These are phyloP conservation scores for Rhexocercosporidium sp. DNA, from an alignment of 2,329 filamentous ascomycete species.

Conservation along the genomic window DNA sequence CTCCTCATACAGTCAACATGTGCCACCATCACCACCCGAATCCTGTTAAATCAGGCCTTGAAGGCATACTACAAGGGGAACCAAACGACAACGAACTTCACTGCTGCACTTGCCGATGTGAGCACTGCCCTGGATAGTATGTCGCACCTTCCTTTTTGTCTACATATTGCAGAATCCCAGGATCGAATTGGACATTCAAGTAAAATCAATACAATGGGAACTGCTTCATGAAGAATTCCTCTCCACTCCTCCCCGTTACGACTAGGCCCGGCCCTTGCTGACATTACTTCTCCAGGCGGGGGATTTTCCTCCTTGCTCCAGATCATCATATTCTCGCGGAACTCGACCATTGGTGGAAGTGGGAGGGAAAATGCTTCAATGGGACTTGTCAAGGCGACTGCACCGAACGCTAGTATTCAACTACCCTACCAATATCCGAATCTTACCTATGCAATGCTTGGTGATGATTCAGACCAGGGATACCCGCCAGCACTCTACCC, in stretches of 20 bases:
- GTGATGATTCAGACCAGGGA: constrained; percentile 64
- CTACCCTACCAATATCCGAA: constrained; percentile 66
- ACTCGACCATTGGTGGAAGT: constrained; percentile 57
- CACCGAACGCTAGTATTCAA: constrained; percentile 54
- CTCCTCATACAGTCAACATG: constrained; percentile 79
- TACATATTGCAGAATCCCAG: not conserved
- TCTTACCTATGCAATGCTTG: constrained; percentile 61
- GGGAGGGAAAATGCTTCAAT: constrained; percentile 6
- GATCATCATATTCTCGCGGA: constrained; percentile 73
- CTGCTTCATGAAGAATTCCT: not conserved
- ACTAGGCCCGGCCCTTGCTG: not conserved
- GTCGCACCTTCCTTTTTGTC: not conserved
- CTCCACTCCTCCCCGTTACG: not conserved
- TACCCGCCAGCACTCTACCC: constrained; percentile 78
- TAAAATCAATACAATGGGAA: not conserved
- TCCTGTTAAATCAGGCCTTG: constrained; percentile 62
- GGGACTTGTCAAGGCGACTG: constrained; percentile 70
- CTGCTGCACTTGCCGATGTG: constrained; percentile 65
- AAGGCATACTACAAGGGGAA: constrained; percentile 60
- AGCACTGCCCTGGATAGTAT: constrained; percentile 62
- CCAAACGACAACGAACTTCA: constrained; percentile 63
- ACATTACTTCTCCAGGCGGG: constrained; percentile 47
- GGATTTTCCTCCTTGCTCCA: constrained; percentile 66
- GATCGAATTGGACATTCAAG: not conserved
- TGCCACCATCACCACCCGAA: constrained; percentile 70